Evolutionary conservation across 2,329 filamentous ascomycete species (phyloP), one percentile per base, ranked within the genome.

Genomic region (Tolypocladium tropicale): DNA sequence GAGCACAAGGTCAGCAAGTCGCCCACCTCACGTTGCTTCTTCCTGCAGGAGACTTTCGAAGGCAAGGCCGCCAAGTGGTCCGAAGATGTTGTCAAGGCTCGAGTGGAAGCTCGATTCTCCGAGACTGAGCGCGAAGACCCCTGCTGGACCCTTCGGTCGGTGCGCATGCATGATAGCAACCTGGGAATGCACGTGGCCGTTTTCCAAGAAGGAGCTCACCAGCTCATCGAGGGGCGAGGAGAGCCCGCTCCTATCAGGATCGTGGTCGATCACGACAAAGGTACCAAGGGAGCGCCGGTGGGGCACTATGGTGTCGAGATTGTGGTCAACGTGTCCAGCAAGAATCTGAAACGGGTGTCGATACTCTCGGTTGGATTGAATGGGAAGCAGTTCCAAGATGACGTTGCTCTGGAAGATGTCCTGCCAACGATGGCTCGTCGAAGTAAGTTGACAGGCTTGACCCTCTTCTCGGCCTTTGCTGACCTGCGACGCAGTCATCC

Each of bases 1-100:
- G 58, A 77, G 54, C 65, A 72, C 54, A 65, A 64, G 16, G 63
- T 70, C 12, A 68, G 73, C 62, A 78, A 77, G 32, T 73, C 75
- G 16, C 73, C 79, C 25, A 84, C 85, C 2, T 78, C 85, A 12
- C 79, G 86, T 33, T 87, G 84, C 58, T 88, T 95, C 65, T 71
- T 87, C 43, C 78, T 95, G 1, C 82, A 86, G 53, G 89, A 90
- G 54, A 74, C 81, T 9, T 93, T 93, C 63, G 89, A 95, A 66
- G 85, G 85, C 30, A 92, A 86, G 68, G 89, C 88, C 1, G 75
- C 78, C 21, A 89, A 86, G 58, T 85, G 90, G 71, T 84, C 84
- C 32, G 93, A 97, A 71, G 94, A 97, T 61, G 78, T 96, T 14
- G 83, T 85, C 52, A 95, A 93, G 72, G 91, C 92, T 10, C 84